Evolutionary conservation across 768 basidiomycete species (phyloP).

Genomic region (Lanmaoa pseudosensibilis): DNA sequence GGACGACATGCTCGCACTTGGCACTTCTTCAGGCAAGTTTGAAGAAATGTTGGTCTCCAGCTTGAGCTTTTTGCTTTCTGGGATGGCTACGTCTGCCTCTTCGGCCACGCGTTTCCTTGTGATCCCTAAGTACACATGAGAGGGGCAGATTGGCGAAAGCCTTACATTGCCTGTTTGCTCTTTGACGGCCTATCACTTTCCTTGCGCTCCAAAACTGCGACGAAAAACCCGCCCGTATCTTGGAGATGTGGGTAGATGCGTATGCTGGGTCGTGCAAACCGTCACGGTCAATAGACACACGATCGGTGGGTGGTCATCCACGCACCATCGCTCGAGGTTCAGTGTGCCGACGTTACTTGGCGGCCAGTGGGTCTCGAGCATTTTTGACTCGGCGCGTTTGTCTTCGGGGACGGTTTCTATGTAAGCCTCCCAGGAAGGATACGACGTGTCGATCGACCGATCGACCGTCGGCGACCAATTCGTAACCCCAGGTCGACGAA

Average conservation of each 20-base stretch:
- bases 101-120: conserved; percentile 49
- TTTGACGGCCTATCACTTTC: conserved; percentile 3
- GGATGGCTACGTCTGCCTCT: conserved; percentile 38
- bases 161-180: conserved; percentile 19
- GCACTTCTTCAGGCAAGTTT: conserved; percentile 3
- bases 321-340: conserved; percentile 73
- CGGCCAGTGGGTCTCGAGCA: conserved; percentile 80
- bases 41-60: conserved; percentile 30
- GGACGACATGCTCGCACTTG: conserved; percentile 6
- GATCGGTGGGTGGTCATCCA: neutral
- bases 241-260: conserved; percentile 94
- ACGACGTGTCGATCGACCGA: conserved; percentile 48
- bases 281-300: neutral
- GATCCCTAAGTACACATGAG: neutral
- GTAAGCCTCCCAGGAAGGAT: conserved; percentile 63
- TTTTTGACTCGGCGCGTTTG: conserved; percentile 53
- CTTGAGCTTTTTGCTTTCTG: conserved; percentile 53
- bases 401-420: conserved; percentile 48
- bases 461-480: conserved; percentile 77
- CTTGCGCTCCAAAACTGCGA: conserved; percentile 79
- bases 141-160: neutral
- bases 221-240: conserved; percentile 96
- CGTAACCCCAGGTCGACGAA: conserved; percentile 72
- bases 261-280: conserved; percentile 48
- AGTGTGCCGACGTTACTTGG: conserved; percentile 59